Percentiles rank a stretch among this genome's conserved stretches.
Conservation (phyloP, 768 basidiomycete species). For the Rhodotorula graminis region DNA sequence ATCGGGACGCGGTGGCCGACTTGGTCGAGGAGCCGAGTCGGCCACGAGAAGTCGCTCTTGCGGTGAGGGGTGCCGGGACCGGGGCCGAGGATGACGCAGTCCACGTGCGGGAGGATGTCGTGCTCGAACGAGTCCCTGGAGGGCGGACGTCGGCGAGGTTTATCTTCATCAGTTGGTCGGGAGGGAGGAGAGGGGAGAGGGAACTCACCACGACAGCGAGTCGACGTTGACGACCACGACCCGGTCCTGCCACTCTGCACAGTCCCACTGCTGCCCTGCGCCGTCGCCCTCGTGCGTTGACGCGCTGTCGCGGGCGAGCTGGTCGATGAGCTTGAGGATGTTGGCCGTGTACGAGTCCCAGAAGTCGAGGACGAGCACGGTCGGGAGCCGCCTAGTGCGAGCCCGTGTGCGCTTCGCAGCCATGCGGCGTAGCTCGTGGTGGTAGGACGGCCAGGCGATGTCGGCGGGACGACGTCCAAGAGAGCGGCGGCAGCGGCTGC, state of each 20-base stretch:
- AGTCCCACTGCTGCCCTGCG: constrained; percentile 23
- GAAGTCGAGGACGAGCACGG: constrained; percentile 29
- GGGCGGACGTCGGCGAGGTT: too few species aligned
- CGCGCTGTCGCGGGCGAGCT: neutral
- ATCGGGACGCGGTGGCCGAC: constrained; percentile 24
- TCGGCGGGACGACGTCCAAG: neutral
- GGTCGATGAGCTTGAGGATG: constrained; percentile 22
- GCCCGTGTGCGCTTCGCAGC: neutral
- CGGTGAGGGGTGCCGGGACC: constrained; percentile 35
- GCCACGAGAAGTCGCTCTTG: constrained; percentile 34
- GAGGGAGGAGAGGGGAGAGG: neutral
- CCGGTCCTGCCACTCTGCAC: constrained; percentile 20
- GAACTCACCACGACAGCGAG: constrained; percentile 28
- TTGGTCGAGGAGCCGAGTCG: constrained; percentile 21
- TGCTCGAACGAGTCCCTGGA: constrained; percentile 29
- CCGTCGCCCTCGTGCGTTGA: too few species aligned
- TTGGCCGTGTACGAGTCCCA: constrained; percentile 39
- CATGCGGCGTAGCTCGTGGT: neutral
- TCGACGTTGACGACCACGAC: constrained; percentile 35
- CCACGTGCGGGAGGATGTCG: constrained; percentile 24
- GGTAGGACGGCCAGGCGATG: neutral
- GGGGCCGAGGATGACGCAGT: constrained; percentile 36
- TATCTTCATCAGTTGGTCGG: neutral
- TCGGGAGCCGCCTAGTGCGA: constrained; percentile 6
- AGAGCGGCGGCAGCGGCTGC: too few species aligned